phyloP scores from a whole-genome alignment of 2,329 filamentous ascomycete genomes.

The Scytalidium lignicola region DNA sequence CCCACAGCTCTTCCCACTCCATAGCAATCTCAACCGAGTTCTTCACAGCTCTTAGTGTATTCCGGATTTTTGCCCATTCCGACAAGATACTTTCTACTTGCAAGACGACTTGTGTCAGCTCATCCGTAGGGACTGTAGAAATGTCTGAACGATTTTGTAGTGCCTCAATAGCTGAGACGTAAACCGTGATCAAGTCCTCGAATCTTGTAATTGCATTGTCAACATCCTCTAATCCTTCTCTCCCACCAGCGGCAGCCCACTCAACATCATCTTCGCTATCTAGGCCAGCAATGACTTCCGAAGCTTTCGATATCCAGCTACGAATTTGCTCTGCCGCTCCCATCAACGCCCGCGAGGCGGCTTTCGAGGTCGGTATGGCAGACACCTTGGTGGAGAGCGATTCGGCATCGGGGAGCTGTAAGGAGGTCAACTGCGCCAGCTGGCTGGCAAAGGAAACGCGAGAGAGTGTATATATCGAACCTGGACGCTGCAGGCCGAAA shows the following conservation, averaged over 20 bases:
- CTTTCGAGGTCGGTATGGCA: constrained; percentile 76
- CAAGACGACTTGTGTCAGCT: constrained; percentile 68
- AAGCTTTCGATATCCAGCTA: constrained; percentile 89
- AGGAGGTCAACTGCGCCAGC: constrained; percentile 83
- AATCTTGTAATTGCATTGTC: constrained; percentile 76
- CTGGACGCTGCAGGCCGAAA: constrained; percentile 61
- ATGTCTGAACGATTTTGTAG: constrained; percentile 79
- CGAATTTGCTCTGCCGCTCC: constrained; percentile 89
- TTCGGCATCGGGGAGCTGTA: constrained; percentile 81
- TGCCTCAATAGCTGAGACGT: constrained; percentile 89
- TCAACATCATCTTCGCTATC: constrained; percentile 97
- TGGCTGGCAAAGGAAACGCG: constrained; percentile 90
- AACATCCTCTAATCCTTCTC: constrained; percentile 71
- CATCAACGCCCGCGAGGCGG: constrained; percentile 77
- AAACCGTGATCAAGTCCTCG: constrained; percentile 84
- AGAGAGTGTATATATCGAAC: constrained; percentile 91
- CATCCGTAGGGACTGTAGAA: constrained; percentile 59
- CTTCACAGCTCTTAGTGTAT: constrained; percentile 72
- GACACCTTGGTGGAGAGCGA: constrained; percentile 78
- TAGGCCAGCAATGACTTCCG: constrained; percentile 79
- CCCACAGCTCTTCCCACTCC: constrained; percentile 99
- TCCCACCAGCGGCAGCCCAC: constrained; percentile 86
- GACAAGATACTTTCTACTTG: constrained; percentile 86
- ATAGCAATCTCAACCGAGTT: constrained; percentile 92
- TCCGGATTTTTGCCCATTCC: constrained; percentile 80